Percentiles rank a stretch among this genome's conserved stretches.
These are phyloP conservation scores for Exophiala sp. DNA, from an alignment of 2,329 filamentous ascomycete species.

Conservation along the genomic window DNA sequence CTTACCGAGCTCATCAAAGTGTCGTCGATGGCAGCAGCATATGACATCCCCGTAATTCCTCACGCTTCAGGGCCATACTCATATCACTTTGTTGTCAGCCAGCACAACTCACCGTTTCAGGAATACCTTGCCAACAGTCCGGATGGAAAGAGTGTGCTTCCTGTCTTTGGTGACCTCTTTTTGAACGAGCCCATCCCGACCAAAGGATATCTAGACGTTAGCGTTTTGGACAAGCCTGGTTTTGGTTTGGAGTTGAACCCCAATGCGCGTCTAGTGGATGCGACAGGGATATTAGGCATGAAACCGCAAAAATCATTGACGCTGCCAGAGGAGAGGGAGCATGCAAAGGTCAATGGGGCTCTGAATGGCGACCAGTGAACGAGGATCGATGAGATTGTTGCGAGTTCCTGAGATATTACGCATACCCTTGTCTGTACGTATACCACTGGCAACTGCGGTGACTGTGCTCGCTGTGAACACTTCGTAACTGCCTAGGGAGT, in stretches of 20 bases:
- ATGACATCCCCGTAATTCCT: conserved; percentile 92
- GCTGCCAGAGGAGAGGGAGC: too few relatives aligned
- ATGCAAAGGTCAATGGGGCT: too few relatives aligned
- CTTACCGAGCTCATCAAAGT: conserved; percentile 90
- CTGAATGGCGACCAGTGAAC: too few relatives aligned
- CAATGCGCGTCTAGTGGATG: conserved; percentile 72
- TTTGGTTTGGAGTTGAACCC: conserved; percentile 88
- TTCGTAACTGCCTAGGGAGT: too few relatives aligned
- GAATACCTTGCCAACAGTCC: conserved; percentile 93
- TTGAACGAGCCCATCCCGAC: conserved; percentile 83
- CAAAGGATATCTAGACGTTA: conserved; percentile 75
- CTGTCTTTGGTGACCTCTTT: conserved; percentile 90
- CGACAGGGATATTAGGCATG: conserved; percentile 68
- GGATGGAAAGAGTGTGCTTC: conserved; percentile 82
- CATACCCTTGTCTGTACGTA: too few relatives aligned
- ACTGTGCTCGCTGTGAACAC: too few relatives aligned
- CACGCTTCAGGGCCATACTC: conserved; percentile 92
- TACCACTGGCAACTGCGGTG: too few relatives aligned
- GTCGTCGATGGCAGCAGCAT: conserved; percentile 81
- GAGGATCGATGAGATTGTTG: too few relatives aligned
- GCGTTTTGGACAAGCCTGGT: conserved; percentile 80
- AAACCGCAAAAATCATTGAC: conserved; percentile 47
- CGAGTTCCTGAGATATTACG: too few relatives aligned
- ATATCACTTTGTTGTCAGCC: conserved; percentile 93
- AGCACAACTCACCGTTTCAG: conserved; percentile 90